These are phyloP conservation scores for Cladorrhinum samala DNA, from an alignment of 495 filamentous ascomycete genomes.

Conservation along the genomic window DNA sequence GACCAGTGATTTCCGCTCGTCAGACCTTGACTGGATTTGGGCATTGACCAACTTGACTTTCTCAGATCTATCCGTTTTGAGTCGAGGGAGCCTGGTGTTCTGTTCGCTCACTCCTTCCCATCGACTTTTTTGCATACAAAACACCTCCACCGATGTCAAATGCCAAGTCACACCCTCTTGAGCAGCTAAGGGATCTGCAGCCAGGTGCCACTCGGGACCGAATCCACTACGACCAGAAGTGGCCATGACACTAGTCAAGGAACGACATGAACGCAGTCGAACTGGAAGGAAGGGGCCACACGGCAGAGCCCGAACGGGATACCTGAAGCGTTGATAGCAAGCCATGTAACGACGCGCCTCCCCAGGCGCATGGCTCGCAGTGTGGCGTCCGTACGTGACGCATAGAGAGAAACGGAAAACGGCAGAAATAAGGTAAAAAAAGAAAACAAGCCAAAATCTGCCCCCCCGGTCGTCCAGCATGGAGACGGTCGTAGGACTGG, in stretches of 20 bases:
- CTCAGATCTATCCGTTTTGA: background rate
- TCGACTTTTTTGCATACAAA: background rate
- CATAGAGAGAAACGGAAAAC: background rate
- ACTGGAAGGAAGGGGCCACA: background rate
- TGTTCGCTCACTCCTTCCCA: background rate
- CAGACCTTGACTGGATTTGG: background rate
- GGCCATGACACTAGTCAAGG: slow-evolving; percentile 16
- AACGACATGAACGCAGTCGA: slow-evolving; percentile 1
- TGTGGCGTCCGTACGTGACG: background rate
- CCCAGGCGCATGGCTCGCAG: background rate
- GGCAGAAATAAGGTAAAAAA: background rate
- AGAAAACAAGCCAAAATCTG: background rate
- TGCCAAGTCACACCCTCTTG: slow-evolving; percentile 22
- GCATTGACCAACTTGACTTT: background rate
- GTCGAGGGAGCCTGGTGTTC: background rate
- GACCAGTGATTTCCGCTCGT: background rate
- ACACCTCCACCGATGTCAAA: slow-evolving; percentile 8
- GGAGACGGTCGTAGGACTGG: background rate
- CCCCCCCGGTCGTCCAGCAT: background rate
- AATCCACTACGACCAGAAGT: slow-evolving; percentile 19
- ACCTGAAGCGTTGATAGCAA: background rate
- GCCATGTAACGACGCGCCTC: background rate
- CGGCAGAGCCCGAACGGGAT: background rate
- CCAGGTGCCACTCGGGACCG: slow-evolving; percentile 16
- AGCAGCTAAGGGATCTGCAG: background rate